Percentiles rank a stretch among this genome's conserved stretches.
These are phyloP conservation scores for Globisporangium viniferum DNA, from an alignment of 352 stramenopile genomes.

Conservation along the genomic window DNA sequence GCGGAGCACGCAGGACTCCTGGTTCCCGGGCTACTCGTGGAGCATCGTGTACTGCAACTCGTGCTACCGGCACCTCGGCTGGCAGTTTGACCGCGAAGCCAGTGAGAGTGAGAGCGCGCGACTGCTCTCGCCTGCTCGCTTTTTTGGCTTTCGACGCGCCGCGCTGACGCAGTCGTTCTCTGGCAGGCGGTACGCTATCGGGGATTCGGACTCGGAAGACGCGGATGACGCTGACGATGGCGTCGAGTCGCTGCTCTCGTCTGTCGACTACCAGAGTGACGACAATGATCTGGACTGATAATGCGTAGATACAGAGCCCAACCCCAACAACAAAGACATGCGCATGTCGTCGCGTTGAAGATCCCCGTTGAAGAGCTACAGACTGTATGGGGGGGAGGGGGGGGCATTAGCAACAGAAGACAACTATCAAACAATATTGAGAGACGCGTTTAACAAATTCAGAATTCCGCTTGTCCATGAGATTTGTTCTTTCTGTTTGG, in stretches of 20 bases:
- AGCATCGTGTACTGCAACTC: constrained; percentile 70
- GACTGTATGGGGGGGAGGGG: not conserved
- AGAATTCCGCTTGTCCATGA: not conserved
- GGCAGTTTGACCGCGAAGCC: constrained; percentile 53
- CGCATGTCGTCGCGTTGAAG: not conserved
- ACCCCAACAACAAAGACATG: not conserved
- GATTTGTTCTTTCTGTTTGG: not conserved
- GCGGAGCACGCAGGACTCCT: constrained; percentile 62
- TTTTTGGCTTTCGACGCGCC: constrained; percentile 69
- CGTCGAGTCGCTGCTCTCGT: constrained; percentile 2
- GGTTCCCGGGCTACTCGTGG: constrained; percentile 81
- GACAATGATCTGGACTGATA: constrained; percentile 3
- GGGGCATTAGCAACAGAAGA: not conserved
- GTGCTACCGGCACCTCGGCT: constrained; percentile 73
- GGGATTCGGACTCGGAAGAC: constrained; percentile 1
- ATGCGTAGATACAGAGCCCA: not conserved
- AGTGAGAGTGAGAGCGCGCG: not conserved
- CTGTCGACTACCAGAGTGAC: constrained; percentile 5
- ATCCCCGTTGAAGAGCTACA: not conserved
- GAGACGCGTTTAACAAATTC: not conserved
- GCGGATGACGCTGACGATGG: not conserved
- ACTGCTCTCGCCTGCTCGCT: constrained; percentile 29
- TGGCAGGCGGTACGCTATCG: constrained; percentile 1
- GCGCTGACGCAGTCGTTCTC: constrained; percentile 42
- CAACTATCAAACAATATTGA: not conserved